Evolutionary conservation across 805 yeast genomes (phyloP), one percentile per base, ranked within the genome.

Genomic region (Pachysolen tannophilus): DNA sequence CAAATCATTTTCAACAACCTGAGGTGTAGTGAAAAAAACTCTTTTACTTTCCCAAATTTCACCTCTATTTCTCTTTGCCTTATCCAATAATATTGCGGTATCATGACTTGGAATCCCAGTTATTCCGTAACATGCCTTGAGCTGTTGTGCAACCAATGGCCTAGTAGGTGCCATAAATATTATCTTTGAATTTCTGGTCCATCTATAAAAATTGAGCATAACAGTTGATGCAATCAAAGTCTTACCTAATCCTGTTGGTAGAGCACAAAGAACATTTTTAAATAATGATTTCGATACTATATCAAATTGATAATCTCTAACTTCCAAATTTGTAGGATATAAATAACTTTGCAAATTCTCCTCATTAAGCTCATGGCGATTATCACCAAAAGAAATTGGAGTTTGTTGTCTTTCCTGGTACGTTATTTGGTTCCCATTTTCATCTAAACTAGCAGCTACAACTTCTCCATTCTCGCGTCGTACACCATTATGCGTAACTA

Each of bases 161-260:
- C 88, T 67, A 2, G 99, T 92, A 0, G 99, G 99, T 0, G 99
- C 98, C 80, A 90, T 79, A 55, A 92, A 92, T 2, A 94, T 73
- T 44, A 92, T 75, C 50, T 88, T 92, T 2, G 86, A 76, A 4
- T 59, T 54, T 11, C 72, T 72, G 15, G 88, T 82, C 98, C 98
- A 92, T 32, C 94, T 60, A 45, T 72, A 78, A 58, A 71, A 92
- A 52, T 92, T 92, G 37, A 87, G 65, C 87, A 92, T 92, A 16
- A 90, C 90, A 0, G 95, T 81, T 25, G 94, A 78, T 2, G 98
- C 97, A 50, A 92, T 87, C 44, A 92, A 86, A 0, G 99, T 92
- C 59, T 92, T 92, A 26, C 99, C 99, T 54, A 88, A 65, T 45
- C 99, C 99, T 0, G 99, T 92, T 1, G 99, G 99, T 11, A 92